Percentiles rank a stretch among this genome's conserved stretches.
Conservation (phyloP, 345 rosid species). For the Carallia brachiata region DNA sequence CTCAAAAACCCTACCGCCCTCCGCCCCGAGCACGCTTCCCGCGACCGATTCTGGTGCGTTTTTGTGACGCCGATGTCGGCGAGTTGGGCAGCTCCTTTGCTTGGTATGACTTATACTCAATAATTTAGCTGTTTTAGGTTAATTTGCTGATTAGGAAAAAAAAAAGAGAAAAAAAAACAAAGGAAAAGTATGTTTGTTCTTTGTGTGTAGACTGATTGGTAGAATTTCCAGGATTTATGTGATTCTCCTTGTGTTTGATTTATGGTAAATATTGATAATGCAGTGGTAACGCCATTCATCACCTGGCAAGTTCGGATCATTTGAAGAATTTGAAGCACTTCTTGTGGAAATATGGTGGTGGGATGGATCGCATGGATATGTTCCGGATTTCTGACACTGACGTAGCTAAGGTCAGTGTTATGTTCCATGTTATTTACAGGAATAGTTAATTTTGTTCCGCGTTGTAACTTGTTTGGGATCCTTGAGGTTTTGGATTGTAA, state of each 20-base stretch:
- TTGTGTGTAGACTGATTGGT: no score
- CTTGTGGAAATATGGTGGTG: slow-evolving; percentile 66
- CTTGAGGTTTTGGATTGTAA: neutral
- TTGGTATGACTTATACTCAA: slow-evolving; percentile 42
- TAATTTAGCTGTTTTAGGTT: neutral
- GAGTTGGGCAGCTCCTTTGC: slow-evolving; percentile 69
- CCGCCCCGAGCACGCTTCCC: slow-evolving; percentile 51
- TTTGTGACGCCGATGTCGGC: slow-evolving; percentile 65
- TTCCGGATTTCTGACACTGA: slow-evolving; percentile 55
- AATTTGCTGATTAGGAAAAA: no score
- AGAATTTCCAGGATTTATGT: no score
- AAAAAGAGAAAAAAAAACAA: no score
- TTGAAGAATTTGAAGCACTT: slow-evolving; percentile 76
- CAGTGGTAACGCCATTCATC: slow-evolving; percentile 68
- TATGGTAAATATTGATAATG: no score
- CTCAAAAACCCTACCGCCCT: slow-evolving; percentile 60
- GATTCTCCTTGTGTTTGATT: no score
- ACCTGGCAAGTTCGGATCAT: slow-evolving; percentile 67
- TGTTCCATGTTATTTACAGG: neutral
- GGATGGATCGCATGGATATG: slow-evolving; percentile 50
- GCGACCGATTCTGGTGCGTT: slow-evolving; percentile 77
- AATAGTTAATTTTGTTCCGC: neutral
- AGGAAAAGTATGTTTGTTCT: no score
- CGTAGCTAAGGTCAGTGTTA: slow-evolving; percentile 52
- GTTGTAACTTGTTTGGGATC: neutral